Conservation (phyloP, 345 rosid genomes). For the Microthlaspi erraticum region DNA sequence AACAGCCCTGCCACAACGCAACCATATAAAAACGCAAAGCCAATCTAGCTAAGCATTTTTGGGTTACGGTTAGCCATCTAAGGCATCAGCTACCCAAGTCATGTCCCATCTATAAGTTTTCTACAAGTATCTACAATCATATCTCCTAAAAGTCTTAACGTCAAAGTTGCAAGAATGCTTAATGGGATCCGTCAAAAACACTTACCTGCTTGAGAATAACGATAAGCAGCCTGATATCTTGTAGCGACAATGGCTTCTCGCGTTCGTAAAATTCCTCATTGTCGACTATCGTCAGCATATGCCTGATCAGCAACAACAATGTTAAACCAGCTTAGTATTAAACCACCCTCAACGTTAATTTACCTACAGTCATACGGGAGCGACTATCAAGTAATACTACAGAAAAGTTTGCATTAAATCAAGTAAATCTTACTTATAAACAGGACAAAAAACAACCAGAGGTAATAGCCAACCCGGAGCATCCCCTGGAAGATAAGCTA, state of each 20-base stretch:
- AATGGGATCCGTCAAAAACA: constrained; percentile 5
- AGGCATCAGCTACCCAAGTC: constrained; percentile 3
- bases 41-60: constrained; percentile 15
- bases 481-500: constrained; percentile 74
- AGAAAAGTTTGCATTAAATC: constrained; percentile 14
- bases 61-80: constrained; percentile 19
- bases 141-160: constrained; percentile 27
- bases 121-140: constrained; percentile 24
- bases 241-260: constrained; percentile 84
- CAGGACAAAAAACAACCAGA: constrained; percentile 93
- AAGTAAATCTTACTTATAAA: constrained; percentile 79
- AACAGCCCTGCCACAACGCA: constrained; percentile 25
- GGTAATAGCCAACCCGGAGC: constrained; percentile 96
- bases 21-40: constrained; percentile 10
- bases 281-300: constrained; percentile 94
- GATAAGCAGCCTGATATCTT: constrained; percentile 75
- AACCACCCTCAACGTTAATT: constrained; percentile 21
- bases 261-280: constrained; percentile 97
- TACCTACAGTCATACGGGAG: constrained; percentile 20
- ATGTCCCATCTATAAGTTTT: neutral
- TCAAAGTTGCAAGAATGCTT: constrained; percentile 23
- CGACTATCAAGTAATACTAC: constrained; percentile 2
- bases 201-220: constrained; percentile 85
- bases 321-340: constrained; percentile 16
- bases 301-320: constrained; percentile 64